Evolutionary conservation across 805 yeast species (phyloP).

Genomic region (Lipomyces orientalis): DNA sequence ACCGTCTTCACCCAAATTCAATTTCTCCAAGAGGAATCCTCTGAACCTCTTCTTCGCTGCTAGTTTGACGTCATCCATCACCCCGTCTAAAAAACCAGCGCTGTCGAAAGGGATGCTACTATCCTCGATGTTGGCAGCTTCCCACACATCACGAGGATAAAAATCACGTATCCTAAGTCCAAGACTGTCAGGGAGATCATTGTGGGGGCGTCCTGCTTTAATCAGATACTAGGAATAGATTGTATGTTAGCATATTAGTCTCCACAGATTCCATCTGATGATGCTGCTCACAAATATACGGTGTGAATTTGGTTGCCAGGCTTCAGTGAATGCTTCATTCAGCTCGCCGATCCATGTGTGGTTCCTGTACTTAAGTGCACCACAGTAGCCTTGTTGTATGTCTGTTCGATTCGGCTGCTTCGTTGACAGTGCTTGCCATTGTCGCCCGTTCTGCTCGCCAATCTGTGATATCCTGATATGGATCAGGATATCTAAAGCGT

Average conservation of each 20-base stretch:
- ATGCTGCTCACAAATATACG: neutral
- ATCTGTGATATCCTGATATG: too few relatives aligned
- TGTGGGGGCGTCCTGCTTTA: neutral
- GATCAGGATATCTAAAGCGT: too few relatives aligned
- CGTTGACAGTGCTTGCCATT: neutral
- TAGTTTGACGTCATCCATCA: neutral
- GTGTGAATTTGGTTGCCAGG: neutral
- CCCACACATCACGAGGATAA: neutral
- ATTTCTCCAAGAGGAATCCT: slow-evolving; percentile 2
- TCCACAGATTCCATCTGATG: neutral
- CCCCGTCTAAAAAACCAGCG: neutral
- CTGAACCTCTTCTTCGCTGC: slow-evolving; percentile 1
- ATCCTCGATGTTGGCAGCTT: slow-evolving; percentile 1
- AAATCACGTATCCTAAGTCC: neutral
- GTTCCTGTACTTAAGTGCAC: neutral
- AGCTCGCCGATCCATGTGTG: neutral
- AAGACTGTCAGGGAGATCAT: too few relatives aligned
- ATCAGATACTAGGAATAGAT: neutral
- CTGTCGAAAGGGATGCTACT: too few relatives aligned
- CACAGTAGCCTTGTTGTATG: neutral
- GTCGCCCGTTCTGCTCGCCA: neutral
- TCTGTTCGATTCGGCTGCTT: neutral
- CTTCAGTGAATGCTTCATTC: neutral
- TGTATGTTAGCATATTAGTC: neutral
- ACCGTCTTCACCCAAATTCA: too few relatives aligned